Evolutionary conservation across 306 rosid species (phyloP), one percentile per base, ranked within the genome.

Genomic region (Canavalia gladiata): DNA sequence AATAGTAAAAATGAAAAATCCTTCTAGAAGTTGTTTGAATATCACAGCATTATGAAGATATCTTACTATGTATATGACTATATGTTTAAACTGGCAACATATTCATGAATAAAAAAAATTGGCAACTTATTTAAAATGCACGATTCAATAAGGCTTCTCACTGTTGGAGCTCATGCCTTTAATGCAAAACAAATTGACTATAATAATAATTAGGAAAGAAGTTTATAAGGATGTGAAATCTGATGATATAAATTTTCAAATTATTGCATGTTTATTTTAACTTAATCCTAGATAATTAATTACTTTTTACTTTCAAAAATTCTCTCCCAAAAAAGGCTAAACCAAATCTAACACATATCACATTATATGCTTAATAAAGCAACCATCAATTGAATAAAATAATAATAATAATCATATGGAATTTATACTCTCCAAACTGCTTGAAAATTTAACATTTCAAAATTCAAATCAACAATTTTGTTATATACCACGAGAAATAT

Each of bases 41-140:
- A 68, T 70, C 54, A 66, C 66, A 49, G 54, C 82, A 79, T 68
- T 8, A 55, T 51, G 41, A 64, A 33, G 8, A 74, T 51, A 79
- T 39, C 55, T 51, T 62, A 30, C 11, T 52, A 18, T 18, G 25
- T 18, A 18, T 18, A 18, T 18, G 25, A 18, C 65, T 9, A 33
- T 33, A 42, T 59, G 66, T 60, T 75, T 43, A 28, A 42, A 54
- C 54, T 30, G 51, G 5, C 37, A 60, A 37, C 12, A 75, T 43
- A 59, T 41, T 46, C 58, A 50, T 0, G 25, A 18, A 18, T 18
- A 18, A 18, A 18, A 18, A 18, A 28, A 42, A 54, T 46, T 30
- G 51, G 5, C 37, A 60, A 37, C 12, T 68, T 34, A 59, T 41
- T 46, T 51, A 50, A 66, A 78, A 81, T 64, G 67, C 79, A 57